Conservation (phyloP, 805 yeast species). For the Yarrowia sp. region DNA sequence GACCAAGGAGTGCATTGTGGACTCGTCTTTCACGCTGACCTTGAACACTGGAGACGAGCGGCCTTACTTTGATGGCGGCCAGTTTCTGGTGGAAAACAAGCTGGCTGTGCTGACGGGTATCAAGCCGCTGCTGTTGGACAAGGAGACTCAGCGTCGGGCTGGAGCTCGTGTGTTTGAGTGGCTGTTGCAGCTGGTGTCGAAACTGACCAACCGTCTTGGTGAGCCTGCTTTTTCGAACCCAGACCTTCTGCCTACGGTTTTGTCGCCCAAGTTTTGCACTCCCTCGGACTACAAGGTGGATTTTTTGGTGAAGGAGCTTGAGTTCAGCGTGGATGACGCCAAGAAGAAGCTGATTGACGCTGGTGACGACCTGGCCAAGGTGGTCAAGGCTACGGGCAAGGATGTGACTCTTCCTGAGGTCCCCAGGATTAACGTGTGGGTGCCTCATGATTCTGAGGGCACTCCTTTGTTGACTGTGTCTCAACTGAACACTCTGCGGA, state of each 20-base stretch:
- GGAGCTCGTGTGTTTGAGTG: slow-evolving; percentile 34
- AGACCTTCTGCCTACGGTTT: slow-evolving; percentile 41
- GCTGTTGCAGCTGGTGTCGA: slow-evolving; percentile 23
- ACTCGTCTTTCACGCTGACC: slow-evolving; percentile 44
- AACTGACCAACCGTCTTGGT: slow-evolving; percentile 9
- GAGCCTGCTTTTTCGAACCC: slow-evolving; percentile 23
- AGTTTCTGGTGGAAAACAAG: slow-evolving; percentile 47
- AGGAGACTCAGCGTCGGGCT: slow-evolving; percentile 20
- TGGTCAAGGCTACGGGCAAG: slow-evolving; percentile 9
- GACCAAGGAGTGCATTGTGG: slow-evolving; percentile 46
- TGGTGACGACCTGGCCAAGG: slow-evolving; percentile 37
- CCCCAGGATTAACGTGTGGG: slow-evolving; percentile 39
- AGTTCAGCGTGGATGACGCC: slow-evolving; percentile 34
- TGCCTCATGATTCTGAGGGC: slow-evolving; percentile 42
- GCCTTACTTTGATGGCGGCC: slow-evolving; percentile 46
- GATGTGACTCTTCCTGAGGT: slow-evolving; percentile 9
- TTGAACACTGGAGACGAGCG: slow-evolving; percentile 43
- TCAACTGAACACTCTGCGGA: slow-evolving; percentile 45
- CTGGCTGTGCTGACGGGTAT: slow-evolving; percentile 19
- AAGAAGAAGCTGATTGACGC: slow-evolving; percentile 36
- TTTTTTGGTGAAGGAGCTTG: slow-evolving; percentile 43
- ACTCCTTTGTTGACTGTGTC: slow-evolving; percentile 40
- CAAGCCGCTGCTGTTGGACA: slow-evolving; percentile 17
- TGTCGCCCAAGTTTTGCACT: slow-evolving; percentile 43
- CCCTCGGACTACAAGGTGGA: slow-evolving; percentile 46